A percentile compares a stretch with the other conserved stretches of the same genome.
Evolutionary conservation across 2,329 filamentous ascomycete genomes (phyloP).

Genomic region (Sclerotinia borealis): DNA sequence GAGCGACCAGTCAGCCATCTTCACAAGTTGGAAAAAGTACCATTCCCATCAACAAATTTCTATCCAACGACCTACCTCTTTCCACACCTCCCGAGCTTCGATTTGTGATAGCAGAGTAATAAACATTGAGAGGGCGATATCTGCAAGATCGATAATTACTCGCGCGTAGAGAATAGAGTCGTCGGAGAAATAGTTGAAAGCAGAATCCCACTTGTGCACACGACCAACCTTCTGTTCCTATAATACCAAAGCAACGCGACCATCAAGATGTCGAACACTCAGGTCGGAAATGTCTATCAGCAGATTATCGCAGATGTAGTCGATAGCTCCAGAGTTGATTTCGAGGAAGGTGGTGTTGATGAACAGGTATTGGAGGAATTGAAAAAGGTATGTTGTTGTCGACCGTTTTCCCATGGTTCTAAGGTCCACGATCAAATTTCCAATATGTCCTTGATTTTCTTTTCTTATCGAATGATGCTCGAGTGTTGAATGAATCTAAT

Average conservation of each 20-base stretch:
- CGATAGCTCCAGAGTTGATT: slow-evolving; percentile 85
- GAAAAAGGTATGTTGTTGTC: slow-evolving; percentile 70
- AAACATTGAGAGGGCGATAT: background rate
- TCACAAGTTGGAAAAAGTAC: background rate
- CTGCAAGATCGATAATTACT: background rate
- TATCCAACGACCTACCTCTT: background rate
- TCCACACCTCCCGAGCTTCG: background rate
- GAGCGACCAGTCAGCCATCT: background rate
- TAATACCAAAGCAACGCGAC: slow-evolving; percentile 8
- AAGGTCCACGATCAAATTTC: background rate
- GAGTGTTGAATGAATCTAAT: background rate
- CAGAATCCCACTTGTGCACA: background rate
- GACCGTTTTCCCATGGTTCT: background rate
- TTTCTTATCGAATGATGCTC: slow-evolving; percentile 3
- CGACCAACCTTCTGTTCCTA: background rate
- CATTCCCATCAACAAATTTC: background rate
- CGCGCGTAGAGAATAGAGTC: background rate
- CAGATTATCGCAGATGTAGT: slow-evolving; percentile 79
- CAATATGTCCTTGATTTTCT: background rate
- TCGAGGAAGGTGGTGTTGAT: slow-evolving; percentile 93
- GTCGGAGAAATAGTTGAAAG: background rate
- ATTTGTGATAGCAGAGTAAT: background rate
- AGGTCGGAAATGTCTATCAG: slow-evolving; percentile 68
- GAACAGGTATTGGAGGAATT: slow-evolving; percentile 81
- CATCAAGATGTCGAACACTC: slow-evolving; percentile 31